Percentiles rank a stretch among this genome's conserved stretches.
phyloP scores from a whole-genome alignment of 2,329 filamentous ascomycete species.

The Neopestalotiopsis clavispora region DNA sequence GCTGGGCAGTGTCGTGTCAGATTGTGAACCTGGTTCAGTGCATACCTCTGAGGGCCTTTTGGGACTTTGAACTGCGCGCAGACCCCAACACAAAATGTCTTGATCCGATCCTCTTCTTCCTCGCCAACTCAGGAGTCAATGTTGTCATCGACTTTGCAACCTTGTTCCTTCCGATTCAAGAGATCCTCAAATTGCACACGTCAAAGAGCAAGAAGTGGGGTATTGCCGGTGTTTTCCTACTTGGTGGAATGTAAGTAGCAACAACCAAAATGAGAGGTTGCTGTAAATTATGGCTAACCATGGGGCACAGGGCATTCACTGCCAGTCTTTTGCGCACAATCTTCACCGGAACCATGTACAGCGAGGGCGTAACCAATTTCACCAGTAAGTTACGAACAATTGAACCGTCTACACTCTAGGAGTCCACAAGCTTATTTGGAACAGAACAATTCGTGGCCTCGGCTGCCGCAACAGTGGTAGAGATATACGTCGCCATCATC shows the following conservation, averaged over 20 bases:
- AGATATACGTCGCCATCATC: slow-evolving; percentile 26
- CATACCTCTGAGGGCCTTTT: slow-evolving; percentile 21
- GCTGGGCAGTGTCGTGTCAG: slow-evolving; percentile 19
- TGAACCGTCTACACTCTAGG: no score
- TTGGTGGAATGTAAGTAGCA: slow-evolving; percentile 20
- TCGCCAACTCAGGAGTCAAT: slow-evolving; percentile 21
- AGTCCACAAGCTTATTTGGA: no score
- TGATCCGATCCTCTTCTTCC: slow-evolving; percentile 19
- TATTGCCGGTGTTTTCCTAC: slow-evolving; percentile 16
- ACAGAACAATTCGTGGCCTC: slow-evolving; percentile 18
- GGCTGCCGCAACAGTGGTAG: slow-evolving; percentile 18
- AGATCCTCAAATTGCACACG: slow-evolving; percentile 10
- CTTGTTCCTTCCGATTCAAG: slow-evolving; percentile 20
- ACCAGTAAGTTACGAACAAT: not conserved
- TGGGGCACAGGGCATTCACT: slow-evolving; percentile 11
- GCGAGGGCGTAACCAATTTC: not conserved
- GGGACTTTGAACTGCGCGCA: slow-evolving; percentile 18
- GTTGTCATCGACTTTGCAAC: slow-evolving; percentile 21
- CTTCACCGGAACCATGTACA: not conserved
- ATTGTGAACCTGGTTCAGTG: slow-evolving; percentile 22
- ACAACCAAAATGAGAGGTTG: not conserved
- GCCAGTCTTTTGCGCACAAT: slow-evolving; percentile 18
- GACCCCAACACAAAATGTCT: slow-evolving; percentile 19
- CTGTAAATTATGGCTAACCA: not conserved
- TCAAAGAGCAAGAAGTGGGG: slow-evolving; percentile 14